A percentile compares a stretch with the other conserved stretches of the same genome.
phyloP scores from a whole-genome alignment of 768 basidiomycete species.

The Boletus barrowsii region DNA sequence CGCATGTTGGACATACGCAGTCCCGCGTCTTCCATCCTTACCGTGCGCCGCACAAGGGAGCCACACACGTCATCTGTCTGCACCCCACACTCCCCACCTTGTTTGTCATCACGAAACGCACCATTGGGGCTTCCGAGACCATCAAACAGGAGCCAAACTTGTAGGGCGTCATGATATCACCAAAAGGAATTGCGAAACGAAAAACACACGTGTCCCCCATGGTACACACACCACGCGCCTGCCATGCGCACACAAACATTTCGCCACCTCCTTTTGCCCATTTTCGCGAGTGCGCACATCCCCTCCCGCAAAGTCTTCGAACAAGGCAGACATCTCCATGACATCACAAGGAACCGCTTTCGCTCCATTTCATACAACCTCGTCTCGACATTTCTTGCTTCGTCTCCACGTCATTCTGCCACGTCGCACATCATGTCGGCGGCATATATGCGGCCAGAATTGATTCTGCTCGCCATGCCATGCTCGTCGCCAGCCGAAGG shows the following conservation, averaged over 20 bases:
- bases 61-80: conserved; percentile 18
- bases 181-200: conserved; percentile 7
- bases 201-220: conserved; percentile 24
- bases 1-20: conserved; percentile 14
- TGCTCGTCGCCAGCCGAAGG: conserved; percentile 2
- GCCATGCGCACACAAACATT: conserved; percentile 19
- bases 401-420: conserved; percentile 7
- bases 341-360: not conserved
- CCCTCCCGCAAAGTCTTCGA: conserved; percentile 4
- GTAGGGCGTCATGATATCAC: conserved; percentile 22
- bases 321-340: conserved; percentile 3
- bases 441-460: no score
- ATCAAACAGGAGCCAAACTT: conserved; percentile 5
- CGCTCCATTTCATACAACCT: not conserved
- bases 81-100: not conserved
- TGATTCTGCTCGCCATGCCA: not conserved
- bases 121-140: conserved; percentile 13
- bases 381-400: conserved; percentile 4
- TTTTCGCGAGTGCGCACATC: not conserved
- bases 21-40: conserved; percentile 9
- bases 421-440: not conserved
- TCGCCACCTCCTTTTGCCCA: not conserved
- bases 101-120: conserved; percentile 4
- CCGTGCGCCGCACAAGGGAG: not conserved
- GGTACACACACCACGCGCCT: conserved; percentile 29